phyloP scores from a whole-genome alignment of 139 green algal genomes.

The Chlamydomonas sp. region DNA sequence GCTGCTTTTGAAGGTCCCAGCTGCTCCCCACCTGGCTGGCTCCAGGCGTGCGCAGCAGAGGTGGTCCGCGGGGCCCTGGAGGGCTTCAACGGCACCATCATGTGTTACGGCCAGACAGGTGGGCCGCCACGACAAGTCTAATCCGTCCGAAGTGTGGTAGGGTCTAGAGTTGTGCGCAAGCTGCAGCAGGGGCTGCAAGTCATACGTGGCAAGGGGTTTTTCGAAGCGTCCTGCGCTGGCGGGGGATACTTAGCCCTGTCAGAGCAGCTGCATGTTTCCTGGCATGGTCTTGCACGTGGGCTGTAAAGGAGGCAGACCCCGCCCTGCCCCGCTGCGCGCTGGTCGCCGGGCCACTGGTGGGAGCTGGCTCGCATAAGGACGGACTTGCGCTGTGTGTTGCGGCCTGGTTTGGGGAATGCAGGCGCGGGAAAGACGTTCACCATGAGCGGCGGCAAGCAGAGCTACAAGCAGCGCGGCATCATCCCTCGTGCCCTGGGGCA shows the following conservation, averaged over 20 bases:
- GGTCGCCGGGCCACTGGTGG: too few species aligned
- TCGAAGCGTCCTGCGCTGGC: too few species aligned
- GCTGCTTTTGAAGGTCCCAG: not conserved
- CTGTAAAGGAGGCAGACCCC: too few species aligned
- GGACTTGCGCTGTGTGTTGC: too few species aligned
- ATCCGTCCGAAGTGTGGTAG: too few species aligned
- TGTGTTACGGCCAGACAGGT: slow-evolving; percentile 84
- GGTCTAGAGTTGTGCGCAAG: too few species aligned
- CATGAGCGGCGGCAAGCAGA: slow-evolving; percentile 63
- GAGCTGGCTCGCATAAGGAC: too few species aligned
- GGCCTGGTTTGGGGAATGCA: not conserved
- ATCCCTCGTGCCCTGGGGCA: slow-evolving; percentile 65
- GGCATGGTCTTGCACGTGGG: not conserved
- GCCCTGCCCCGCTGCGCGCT: too few species aligned
- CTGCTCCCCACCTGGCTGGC: not conserved
- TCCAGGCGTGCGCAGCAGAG: slow-evolving; percentile 45
- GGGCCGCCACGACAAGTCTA: not conserved
- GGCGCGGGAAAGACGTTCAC: slow-evolving; percentile 78
- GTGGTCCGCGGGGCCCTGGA: slow-evolving; percentile 70
- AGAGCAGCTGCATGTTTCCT: not conserved
- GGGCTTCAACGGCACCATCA: slow-evolving; percentile 84
- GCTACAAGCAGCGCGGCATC: slow-evolving; percentile 70
- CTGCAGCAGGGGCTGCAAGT: too few species aligned
- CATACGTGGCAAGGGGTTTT: too few species aligned
- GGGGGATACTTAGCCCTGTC: not conserved